Conservation (phyloP, 306 rosid species). For the Prunus mira region DNA sequence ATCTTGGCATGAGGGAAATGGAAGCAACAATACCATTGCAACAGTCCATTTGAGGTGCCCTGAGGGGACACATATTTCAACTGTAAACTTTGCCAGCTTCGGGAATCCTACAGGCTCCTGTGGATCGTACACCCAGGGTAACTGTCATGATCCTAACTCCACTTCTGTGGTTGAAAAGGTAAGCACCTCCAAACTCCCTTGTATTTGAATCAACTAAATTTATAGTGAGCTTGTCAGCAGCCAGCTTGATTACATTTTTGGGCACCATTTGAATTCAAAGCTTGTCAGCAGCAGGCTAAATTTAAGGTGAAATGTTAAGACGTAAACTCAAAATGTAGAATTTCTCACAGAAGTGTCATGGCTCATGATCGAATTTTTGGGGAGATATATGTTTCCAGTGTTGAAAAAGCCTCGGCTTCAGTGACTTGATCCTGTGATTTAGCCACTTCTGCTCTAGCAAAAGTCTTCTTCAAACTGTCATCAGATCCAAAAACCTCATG, state of each 20-base stretch:
- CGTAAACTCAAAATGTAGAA: neutral
- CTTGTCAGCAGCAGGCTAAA: neutral
- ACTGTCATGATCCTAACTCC: slow-evolving; percentile 77
- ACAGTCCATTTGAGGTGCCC: slow-evolving; percentile 61
- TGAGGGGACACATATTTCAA: slow-evolving; percentile 32
- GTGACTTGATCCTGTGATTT: too few species aligned
- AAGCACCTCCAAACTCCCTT: slow-evolving; percentile 6
- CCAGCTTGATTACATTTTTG: neutral
- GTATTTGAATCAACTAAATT: neutral
- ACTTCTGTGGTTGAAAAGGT: slow-evolving; percentile 66
- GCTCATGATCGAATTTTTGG: neutral
- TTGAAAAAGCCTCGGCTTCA: neutral
- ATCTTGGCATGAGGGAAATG: slow-evolving; percentile 35
- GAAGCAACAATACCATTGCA: slow-evolving; percentile 25
- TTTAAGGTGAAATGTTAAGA: neutral
- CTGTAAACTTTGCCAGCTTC: slow-evolving; percentile 74
- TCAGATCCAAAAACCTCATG: too few species aligned
- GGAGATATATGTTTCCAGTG: neutral
- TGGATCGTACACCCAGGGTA: slow-evolving; percentile 63
- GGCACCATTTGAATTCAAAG: neutral
- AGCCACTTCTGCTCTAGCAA: too few species aligned
- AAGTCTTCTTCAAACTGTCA: too few species aligned
- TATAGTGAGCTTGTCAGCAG: neutral
- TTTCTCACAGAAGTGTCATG: neutral
- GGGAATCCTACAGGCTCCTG: slow-evolving; percentile 80